Conservation (phyloP, 257 asterid species). For the Ligustrum vulgare region DNA sequence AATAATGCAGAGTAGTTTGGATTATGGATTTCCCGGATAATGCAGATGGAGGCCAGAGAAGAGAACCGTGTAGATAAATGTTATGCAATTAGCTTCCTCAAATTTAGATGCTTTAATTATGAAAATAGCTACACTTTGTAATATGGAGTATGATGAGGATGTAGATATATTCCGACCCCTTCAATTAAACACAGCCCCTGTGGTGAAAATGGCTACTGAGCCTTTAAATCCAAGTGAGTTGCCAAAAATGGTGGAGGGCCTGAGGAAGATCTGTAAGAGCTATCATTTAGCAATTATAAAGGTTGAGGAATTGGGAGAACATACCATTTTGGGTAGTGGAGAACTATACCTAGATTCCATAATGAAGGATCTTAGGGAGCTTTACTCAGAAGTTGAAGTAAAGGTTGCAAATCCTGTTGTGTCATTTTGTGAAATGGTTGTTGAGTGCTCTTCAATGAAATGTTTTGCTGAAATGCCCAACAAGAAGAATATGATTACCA, state of each 20-base stretch:
- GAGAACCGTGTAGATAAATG: neutral
- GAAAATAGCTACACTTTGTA: no score
- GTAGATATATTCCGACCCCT: conserved; percentile 87
- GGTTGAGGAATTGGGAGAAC: no score
- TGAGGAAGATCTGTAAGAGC: no score
- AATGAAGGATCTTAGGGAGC: no score
- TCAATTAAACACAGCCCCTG: conserved; percentile 88
- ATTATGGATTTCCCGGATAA: neutral
- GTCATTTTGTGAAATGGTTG: conserved; percentile 95
- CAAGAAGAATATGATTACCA: conserved; percentile 92
- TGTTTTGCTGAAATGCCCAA: conserved; percentile 98
- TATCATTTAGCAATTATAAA: no score
- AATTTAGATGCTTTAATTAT: no score
- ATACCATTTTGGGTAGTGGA: no score
- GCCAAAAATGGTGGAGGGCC: no score
- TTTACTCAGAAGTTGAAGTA: no score
- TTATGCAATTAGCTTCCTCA: neutral
- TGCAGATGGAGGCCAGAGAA: neutral
- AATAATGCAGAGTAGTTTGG: neutral
- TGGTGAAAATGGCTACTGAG: no score
- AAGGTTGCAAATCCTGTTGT: conserved; percentile 99
- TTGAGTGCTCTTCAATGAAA: conserved; percentile 94
- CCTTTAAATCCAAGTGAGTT: no score
- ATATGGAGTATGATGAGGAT: conserved; percentile 77
- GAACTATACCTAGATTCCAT: no score